These are phyloP conservation scores for Colletotrichum zoysiae DNA, from an alignment of 2,329 filamentous ascomycete genomes.

Conservation along the genomic window DNA sequence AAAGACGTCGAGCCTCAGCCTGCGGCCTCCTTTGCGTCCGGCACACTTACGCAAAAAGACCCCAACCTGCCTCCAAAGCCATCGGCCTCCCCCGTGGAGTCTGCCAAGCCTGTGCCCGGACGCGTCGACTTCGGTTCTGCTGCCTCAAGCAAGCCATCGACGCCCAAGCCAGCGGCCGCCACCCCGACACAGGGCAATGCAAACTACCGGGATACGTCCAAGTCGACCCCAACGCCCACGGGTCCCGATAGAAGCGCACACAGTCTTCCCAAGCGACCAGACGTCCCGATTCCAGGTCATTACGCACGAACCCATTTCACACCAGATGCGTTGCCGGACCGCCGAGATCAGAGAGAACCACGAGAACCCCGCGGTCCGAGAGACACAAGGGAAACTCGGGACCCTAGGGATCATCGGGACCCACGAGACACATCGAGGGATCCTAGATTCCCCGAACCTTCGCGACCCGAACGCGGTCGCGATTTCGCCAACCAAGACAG, in stretches of 20 bases:
- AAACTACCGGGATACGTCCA: slow-evolving; percentile 49
- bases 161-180: slow-evolving; percentile 45
- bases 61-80: slow-evolving; percentile 40
- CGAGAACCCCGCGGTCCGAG: slow-evolving; percentile 50
- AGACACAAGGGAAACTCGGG: slow-evolving; percentile 45
- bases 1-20: slow-evolving; percentile 24
- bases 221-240: slow-evolving; percentile 51
- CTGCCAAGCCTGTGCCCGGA: slow-evolving; percentile 42
- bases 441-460: slow-evolving; percentile 54
- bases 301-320: slow-evolving; percentile 60
- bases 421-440: slow-evolving; percentile 53
- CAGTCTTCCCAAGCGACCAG: slow-evolving; percentile 68
- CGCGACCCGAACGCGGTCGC: slow-evolving; percentile 57
- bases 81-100: slow-evolving; percentile 43
- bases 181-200: slow-evolving; percentile 33
- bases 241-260: slow-evolving; percentile 25
- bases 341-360: slow-evolving; percentile 48
- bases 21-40: slow-evolving; percentile 18
- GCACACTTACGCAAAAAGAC: slow-evolving; percentile 25
- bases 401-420: slow-evolving; percentile 46
- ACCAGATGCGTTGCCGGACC: slow-evolving; percentile 43
- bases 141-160: slow-evolving; percentile 46
- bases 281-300: slow-evolving; percentile 66
- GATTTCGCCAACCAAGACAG: slow-evolving; percentile 58
- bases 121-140: slow-evolving; percentile 27